Percentiles rank a stretch among this genome's conserved stretches.
Conservation (phyloP, 1,284 basidiomycete genomes). For the Sphagnurus paluster region DNA sequence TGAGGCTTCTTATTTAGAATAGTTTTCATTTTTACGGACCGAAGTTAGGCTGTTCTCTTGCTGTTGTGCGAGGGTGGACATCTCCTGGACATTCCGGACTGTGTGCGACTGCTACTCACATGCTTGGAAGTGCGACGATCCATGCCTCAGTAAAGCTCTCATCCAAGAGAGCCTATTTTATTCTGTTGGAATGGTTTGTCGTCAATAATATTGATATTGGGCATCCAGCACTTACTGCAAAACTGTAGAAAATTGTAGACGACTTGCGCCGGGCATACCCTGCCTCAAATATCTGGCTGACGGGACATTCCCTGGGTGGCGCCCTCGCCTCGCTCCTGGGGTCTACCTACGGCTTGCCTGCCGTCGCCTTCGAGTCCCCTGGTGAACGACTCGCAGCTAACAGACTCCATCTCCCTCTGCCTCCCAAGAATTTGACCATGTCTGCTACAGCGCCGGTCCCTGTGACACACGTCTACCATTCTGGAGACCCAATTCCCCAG, state of each 20-base stretch:
- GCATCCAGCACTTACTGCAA: background rate
- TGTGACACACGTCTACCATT: constrained; percentile 79
- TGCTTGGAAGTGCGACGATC: constrained; percentile 77
- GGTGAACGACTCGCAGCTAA: constrained; percentile 28
- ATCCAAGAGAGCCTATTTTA: constrained; percentile 93
- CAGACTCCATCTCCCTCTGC: constrained; percentile 83
- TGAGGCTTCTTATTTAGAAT: constrained; percentile 15
- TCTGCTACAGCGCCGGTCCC: constrained; percentile 34
- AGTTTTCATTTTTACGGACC: constrained; percentile 1
- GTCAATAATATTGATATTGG: background rate
- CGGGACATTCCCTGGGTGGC: constrained; percentile 89
- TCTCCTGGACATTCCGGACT: constrained; percentile 79
- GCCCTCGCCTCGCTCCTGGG: constrained; percentile 86
- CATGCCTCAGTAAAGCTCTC: constrained; percentile 83
- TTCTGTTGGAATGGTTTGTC: constrained; percentile 72
- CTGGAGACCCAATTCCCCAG: constrained; percentile 79
- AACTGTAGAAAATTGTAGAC: constrained; percentile 66
- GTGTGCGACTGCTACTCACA: constrained; percentile 89
- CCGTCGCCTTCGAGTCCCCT: constrained; percentile 68
- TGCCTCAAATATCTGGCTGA: constrained; percentile 86
- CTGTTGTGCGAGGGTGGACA: constrained; percentile 92
- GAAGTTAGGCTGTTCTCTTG: constrained; percentile 79
- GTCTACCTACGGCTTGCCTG: constrained; percentile 92
- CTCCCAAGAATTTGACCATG: constrained; percentile 38
- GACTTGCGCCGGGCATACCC: constrained; percentile 86